These are phyloP conservation scores for Ploettnerulaceae sp. DNA, from an alignment of 2,329 filamentous ascomycete species.

Conservation along the genomic window DNA sequence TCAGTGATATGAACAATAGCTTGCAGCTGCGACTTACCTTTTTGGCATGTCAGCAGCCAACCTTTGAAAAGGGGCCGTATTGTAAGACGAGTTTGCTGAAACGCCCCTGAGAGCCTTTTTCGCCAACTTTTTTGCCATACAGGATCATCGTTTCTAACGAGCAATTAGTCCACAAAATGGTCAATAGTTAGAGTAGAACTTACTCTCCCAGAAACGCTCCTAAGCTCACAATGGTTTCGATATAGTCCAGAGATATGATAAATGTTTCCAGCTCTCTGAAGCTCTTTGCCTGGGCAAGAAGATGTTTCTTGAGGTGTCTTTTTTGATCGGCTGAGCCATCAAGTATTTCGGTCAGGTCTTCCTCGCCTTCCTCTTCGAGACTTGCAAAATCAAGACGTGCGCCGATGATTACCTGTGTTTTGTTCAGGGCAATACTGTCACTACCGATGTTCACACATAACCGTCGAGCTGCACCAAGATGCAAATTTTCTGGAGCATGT, in stretches of 20 bases:
- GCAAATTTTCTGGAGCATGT: conserved; percentile 35
- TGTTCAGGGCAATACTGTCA: conserved; percentile 35
- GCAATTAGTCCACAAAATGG: not conserved
- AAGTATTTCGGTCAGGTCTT: conserved; percentile 30
- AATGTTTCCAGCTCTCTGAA: conserved; percentile 67
- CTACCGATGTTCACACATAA: conserved; percentile 48
- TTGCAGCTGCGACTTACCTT: conserved; percentile 21
- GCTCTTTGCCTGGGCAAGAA: conserved; percentile 53
- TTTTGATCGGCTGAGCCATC: conserved; percentile 37
- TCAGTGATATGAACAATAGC: conserved; percentile 7
- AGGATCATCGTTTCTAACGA: conserved; percentile 5
- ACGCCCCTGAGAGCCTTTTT: conserved; percentile 47
- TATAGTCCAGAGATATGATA: conserved; percentile 57
- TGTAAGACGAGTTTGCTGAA: conserved; percentile 50
- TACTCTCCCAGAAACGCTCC: conserved; percentile 24
- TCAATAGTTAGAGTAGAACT: conserved; percentile 7
- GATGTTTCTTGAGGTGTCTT: conserved; percentile 27
- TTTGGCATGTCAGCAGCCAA: conserved; percentile 48
- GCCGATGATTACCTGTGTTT: conserved; percentile 38
- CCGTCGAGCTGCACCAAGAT: conserved; percentile 50
- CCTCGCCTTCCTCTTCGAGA: conserved; percentile 25
- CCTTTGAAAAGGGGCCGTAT: conserved; percentile 59
- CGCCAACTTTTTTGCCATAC: conserved; percentile 45
- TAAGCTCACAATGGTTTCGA: conserved; percentile 55
- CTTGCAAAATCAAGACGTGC: conserved; percentile 35